Conservation (phyloP, 2,329 filamentous ascomycete genomes). For the Sclerotinia spermophila region DNA sequence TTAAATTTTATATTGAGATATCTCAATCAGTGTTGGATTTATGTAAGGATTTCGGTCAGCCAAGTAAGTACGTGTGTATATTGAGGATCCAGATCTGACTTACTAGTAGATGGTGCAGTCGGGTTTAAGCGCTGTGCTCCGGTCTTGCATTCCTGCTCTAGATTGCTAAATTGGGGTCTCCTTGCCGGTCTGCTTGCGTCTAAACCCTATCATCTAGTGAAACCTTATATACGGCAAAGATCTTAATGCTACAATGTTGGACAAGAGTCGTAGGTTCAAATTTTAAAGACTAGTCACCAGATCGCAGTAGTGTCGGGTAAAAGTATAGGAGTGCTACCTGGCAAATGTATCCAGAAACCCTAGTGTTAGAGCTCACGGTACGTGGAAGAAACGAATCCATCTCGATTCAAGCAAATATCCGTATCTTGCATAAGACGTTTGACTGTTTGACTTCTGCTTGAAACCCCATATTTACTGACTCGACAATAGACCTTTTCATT, state of each 20-base stretch:
- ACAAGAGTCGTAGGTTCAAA: not conserved
- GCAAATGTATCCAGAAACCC: not conserved
- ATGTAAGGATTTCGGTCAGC: not conserved
- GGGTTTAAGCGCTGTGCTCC: not conserved
- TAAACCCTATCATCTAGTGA: slow-evolving; percentile 4
- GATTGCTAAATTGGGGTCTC: not conserved
- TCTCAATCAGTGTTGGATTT: not conserved
- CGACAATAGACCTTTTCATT: not conserved
- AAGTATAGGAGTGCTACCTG: not conserved
- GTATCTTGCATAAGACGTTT: slow-evolving; percentile 2
- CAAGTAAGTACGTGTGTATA: not conserved
- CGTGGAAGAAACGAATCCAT: not conserved
- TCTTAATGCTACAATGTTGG: not conserved
- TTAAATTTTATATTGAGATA: not conserved
- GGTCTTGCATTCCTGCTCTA: not conserved
- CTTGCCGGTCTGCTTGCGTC: slow-evolving; percentile 1
- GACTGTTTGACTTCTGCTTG: not conserved
- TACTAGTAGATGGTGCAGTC: not conserved
- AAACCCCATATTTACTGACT: slow-evolving; percentile 12
- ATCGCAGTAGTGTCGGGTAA: not conserved
- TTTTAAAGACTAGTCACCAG: not conserved
- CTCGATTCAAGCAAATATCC: not conserved
- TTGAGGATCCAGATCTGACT: not conserved
- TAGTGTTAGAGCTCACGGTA: not conserved
- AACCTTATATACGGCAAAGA: not conserved